A percentile compares a stretch with the other conserved stretches of the same genome.
phyloP scores from a whole-genome alignment of 2,329 filamentous ascomycete genomes.

The Leptographium flavum region DNA sequence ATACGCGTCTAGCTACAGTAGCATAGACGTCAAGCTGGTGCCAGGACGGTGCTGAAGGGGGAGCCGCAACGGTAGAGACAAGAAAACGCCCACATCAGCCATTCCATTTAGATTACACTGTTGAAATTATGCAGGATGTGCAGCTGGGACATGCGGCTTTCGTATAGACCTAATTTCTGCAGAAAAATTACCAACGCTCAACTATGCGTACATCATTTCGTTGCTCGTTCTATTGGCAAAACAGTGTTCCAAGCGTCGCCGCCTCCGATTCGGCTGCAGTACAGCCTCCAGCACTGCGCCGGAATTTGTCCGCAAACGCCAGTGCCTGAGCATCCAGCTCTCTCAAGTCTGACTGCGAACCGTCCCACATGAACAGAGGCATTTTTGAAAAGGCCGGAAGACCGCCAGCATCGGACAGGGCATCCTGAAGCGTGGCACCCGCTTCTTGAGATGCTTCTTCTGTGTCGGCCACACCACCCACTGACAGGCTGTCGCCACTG shows the following conservation, averaged over 20 bases:
- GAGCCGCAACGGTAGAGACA: no score
- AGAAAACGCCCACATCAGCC: no score
- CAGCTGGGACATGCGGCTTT: no score
- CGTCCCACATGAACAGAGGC: slow-evolving; percentile 52
- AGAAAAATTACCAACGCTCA: neutral
- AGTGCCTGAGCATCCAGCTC: slow-evolving; percentile 29
- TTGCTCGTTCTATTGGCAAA: slow-evolving; percentile 4
- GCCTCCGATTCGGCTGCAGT: slow-evolving; percentile 17
- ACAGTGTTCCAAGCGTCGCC: slow-evolving; percentile 6
- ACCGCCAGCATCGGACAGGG: slow-evolving; percentile 27
- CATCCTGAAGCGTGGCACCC: slow-evolving; percentile 31
- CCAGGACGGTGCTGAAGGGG: no score
- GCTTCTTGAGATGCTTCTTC: slow-evolving; percentile 21
- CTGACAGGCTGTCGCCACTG: slow-evolving; percentile 3
- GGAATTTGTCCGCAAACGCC: slow-evolving; percentile 45
- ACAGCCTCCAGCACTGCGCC: slow-evolving; percentile 54
- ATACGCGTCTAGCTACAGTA: neutral
- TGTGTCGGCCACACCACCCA: slow-evolving; percentile 13
- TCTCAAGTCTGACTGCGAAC: slow-evolving; percentile 26
- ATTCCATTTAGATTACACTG: no score
- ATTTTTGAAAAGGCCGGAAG: slow-evolving; percentile 31
- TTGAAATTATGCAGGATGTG: no score
- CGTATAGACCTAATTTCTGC: neutral
- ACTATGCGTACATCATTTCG: neutral
- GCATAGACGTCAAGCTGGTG: neutral